phyloP scores from a whole-genome alignment of 768 basidiomycete species.

The Tricholomella constricta region DNA sequence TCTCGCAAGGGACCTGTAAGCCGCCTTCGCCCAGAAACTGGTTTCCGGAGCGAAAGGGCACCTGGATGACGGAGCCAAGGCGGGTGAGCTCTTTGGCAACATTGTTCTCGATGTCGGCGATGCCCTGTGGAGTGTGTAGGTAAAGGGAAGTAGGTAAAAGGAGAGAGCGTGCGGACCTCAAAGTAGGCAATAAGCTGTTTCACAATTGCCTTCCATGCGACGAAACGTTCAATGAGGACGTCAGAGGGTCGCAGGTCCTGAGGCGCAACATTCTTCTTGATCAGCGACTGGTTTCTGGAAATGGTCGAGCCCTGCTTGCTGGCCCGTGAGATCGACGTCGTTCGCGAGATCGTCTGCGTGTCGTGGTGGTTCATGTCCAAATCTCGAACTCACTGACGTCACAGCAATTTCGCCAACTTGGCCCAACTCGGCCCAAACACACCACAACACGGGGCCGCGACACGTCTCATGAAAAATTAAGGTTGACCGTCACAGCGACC shows the following conservation, averaged over 20 bases:
- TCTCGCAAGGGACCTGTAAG: slow-evolving; percentile 59
- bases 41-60: slow-evolving; percentile 93
- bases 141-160: background rate
- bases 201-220: slow-evolving; percentile 95
- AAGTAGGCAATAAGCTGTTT: slow-evolving; percentile 96
- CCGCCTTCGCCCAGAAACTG: slow-evolving; percentile 99
- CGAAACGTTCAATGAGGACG: slow-evolving; percentile 93
- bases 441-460: background rate
- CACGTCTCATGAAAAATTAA: slow-evolving; percentile 11
- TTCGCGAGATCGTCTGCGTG: slow-evolving; percentile 58
- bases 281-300: slow-evolving; percentile 82
- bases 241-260: slow-evolving; percentile 92
- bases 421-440: background rate
- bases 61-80: slow-evolving; percentile 94
- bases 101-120: slow-evolving; percentile 91
- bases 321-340: slow-evolving; percentile 70
- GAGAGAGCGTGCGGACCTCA: slow-evolving; percentile 43
- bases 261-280: slow-evolving; percentile 91
- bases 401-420: background rate
- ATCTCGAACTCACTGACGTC: slow-evolving; percentile 2
- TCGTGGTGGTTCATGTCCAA: slow-evolving; percentile 35
- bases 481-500: no score
- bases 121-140: slow-evolving; percentile 33
- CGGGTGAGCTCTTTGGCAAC: slow-evolving; percentile 92
- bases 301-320: slow-evolving; percentile 68